Conservation (phyloP, 257 asterid genomes). For the Osmanthus fragrans region DNA sequence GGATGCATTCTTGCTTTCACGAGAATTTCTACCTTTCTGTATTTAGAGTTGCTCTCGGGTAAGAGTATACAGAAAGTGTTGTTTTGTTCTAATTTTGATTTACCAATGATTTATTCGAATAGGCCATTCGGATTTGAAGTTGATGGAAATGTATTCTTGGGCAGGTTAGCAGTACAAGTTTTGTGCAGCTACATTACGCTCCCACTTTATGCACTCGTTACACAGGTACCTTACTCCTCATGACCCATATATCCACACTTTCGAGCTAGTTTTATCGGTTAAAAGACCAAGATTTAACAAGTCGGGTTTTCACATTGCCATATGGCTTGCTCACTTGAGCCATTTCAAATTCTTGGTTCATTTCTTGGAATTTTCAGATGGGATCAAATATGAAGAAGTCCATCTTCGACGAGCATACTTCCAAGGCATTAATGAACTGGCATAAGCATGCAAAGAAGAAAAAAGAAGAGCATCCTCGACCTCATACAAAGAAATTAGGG, state of each 20-base stretch:
- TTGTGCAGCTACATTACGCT: conserved; percentile 93
- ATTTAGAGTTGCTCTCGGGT: conserved; percentile 75
- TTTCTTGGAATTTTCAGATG: conserved; percentile 46
- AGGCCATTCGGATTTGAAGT: neutral
- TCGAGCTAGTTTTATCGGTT: no score
- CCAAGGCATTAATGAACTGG: conserved; percentile 73
- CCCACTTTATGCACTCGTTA: conserved; percentile 91
- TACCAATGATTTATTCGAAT: neutral
- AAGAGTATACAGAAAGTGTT: conserved; percentile 15
- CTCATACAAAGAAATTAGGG: conserved; percentile 41
- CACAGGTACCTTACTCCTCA: conserved; percentile 60
- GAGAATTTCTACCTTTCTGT: conserved; percentile 55
- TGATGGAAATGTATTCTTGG: conserved; percentile 10
- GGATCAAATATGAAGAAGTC: conserved; percentile 92
- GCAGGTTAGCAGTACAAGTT: conserved; percentile 73
- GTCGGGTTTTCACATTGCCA: no score
- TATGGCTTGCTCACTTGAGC: no score
- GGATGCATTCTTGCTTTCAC: conserved; percentile 84
- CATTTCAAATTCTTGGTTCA: no score
- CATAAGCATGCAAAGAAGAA: conserved; percentile 32
- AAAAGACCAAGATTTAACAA: no score
- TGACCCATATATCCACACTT: neutral
- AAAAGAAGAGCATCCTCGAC: conserved; percentile 12
- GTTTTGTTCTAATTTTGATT: neutral
- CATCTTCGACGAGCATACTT: conserved; percentile 88